phyloP scores from a whole-genome alignment of 768 basidiomycete species.

The Mycena amicta region DNA sequence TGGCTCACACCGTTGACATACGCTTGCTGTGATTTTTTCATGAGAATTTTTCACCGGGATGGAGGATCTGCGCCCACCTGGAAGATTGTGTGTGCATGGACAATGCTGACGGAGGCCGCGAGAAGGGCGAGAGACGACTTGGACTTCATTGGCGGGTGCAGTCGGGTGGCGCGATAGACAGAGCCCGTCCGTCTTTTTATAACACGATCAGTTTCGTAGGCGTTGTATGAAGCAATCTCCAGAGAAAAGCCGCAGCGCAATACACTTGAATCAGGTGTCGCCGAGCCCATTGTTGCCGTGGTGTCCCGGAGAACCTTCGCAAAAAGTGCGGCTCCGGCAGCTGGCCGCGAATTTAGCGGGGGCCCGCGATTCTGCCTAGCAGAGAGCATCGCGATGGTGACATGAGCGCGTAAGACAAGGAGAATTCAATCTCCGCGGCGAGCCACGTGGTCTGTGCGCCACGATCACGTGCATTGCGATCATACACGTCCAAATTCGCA shows the following conservation, averaged over 20 bases:
- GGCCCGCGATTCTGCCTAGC: too few species aligned
- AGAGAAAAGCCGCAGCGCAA: background rate
- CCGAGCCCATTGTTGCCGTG: background rate
- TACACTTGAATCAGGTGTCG: background rate
- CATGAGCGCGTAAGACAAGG: too few species aligned
- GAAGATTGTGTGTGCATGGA: conserved; percentile 14
- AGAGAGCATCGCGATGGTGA: too few species aligned
- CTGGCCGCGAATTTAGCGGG: too few species aligned
- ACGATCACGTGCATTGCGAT: too few species aligned
- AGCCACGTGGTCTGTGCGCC: too few species aligned
- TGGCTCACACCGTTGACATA: conserved; percentile 51
- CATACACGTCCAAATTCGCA: too few species aligned
- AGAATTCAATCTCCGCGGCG: too few species aligned
- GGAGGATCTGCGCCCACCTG: conserved; percentile 1
- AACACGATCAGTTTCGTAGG: background rate
- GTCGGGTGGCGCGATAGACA: background rate
- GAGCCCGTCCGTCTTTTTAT: background rate
- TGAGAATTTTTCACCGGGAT: background rate
- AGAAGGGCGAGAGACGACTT: background rate
- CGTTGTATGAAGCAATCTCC: background rate
- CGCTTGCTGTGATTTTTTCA: conserved; percentile 35
- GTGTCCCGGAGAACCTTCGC: background rate
- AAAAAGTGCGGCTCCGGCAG: background rate
- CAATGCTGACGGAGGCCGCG: background rate
- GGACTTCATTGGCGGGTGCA: background rate